phyloP scores from a whole-genome alignment of 2,329 filamentous ascomycete species.

The Fusarium avenaceum region DNA sequence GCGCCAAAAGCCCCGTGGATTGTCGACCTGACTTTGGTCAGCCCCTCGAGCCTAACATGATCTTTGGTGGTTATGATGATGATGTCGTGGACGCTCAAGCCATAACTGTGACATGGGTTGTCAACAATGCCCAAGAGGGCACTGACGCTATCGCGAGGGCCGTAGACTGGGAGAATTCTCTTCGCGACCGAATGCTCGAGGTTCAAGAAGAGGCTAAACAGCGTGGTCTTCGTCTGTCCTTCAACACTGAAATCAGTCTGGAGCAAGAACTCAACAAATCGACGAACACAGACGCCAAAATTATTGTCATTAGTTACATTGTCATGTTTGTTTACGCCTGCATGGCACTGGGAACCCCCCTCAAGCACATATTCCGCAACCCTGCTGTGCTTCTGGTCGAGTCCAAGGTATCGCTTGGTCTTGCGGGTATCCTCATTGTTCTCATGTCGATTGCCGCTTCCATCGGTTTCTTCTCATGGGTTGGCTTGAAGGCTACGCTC shows the following conservation, averaged over 20 bases:
- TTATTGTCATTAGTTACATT: slow-evolving; percentile 94
- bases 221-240: slow-evolving; percentile 87
- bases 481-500: slow-evolving; percentile 91
- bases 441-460: slow-evolving; percentile 97
- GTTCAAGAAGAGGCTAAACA: slow-evolving; percentile 83
- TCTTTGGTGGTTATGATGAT: slow-evolving; percentile 83
- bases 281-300: slow-evolving; percentile 97
- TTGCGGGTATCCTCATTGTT: slow-evolving; percentile 94
- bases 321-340: slow-evolving; percentile 99
- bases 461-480: slow-evolving; percentile 92
- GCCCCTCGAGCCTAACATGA: slow-evolving; percentile 85
- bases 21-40: slow-evolving; percentile 92
- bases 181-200: slow-evolving; percentile 80
- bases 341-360: slow-evolving; percentile 87
- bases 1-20: slow-evolving; percentile 82
- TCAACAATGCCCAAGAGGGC: slow-evolving; percentile 85
- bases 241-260: slow-evolving; percentile 94
- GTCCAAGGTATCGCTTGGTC: slow-evolving; percentile 96
- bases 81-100: slow-evolving; percentile 81
- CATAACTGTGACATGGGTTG: slow-evolving; percentile 93
- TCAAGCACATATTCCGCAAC: slow-evolving; percentile 83
- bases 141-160: slow-evolving; percentile 77
- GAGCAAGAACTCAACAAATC: slow-evolving; percentile 98
- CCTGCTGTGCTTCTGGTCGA: slow-evolving; percentile 89
- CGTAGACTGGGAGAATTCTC: slow-evolving; percentile 88